Evolutionary conservation across 2,329 filamentous ascomycete species (phyloP), one percentile per base, ranked within the genome.

Genomic region (Cytospora chrysosperma): DNA sequence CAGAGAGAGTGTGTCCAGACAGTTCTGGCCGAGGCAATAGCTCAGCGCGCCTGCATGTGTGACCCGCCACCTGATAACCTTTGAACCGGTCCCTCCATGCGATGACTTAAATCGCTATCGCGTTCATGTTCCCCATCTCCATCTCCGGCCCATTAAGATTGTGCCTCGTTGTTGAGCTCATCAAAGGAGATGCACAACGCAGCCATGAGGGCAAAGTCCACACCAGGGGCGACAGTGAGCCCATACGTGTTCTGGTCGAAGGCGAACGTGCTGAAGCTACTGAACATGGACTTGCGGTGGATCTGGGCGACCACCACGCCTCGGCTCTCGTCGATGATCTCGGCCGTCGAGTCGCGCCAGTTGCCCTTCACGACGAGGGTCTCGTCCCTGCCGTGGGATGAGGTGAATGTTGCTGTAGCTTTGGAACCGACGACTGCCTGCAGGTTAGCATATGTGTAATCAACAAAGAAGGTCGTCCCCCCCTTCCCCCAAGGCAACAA

Each of bases 161-260:
- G 5, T 21, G 49, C 62, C 61, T 84, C 80, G 55, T 86, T 84
- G 63, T 88, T 83, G 76, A 82, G 83, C 79, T 90, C 87, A 67
- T 91, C 88, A 65, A 91, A 75, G 65, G 83, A 86, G 59, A 91
- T 86, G 70, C 87, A 90, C 70, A 91, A 77, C 13, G 88, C 88
- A 0, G 81, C 85, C 67, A 91, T 82, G 54, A 91, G 70, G 4
- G 85, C 82, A 74, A 89, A 80, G 70, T 92, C 88, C 8, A 89
- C 84, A 19, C 84, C 84, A 0, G 88, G 85, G 1, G 87, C 87
- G 7, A 91, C 80, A 0, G 79, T 80, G 6, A 91, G 79, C 1
- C 79, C 82, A 68, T 91, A 91, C 4, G 86, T 88, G 75, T 90
- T 86, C 75, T 88, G 81, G 12, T 81, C 83, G 49, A 81, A 82